Evolutionary conservation across 2,329 filamentous ascomycete genomes (phyloP).

Genomic region (Fusarium duplospermum): DNA sequence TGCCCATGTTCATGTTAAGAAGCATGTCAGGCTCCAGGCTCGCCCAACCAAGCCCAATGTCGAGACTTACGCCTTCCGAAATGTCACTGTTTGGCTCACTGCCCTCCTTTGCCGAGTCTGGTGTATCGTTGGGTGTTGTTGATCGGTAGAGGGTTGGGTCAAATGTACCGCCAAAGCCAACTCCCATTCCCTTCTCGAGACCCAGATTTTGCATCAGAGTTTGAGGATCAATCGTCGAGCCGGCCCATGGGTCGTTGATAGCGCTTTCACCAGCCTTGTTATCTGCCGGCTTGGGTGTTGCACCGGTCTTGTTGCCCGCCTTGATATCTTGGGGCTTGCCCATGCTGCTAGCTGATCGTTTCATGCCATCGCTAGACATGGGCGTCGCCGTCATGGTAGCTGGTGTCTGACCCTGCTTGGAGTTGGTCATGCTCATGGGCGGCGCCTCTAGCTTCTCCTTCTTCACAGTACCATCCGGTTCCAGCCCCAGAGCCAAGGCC

Average conservation of each 20-base stretch:
- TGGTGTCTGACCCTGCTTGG: constrained; percentile 62
- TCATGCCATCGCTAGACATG: constrained; percentile 65
- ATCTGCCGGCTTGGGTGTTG: constrained; percentile 46
- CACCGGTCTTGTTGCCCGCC: constrained; percentile 44
- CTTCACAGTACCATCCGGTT: constrained; percentile 60
- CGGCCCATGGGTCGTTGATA: constrained; percentile 50
- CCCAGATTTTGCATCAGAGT: constrained; percentile 50
- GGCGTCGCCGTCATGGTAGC: constrained; percentile 58
- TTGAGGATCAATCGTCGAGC: constrained; percentile 64
- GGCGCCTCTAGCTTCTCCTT: constrained; percentile 50
- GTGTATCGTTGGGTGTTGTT: constrained; percentile 71
- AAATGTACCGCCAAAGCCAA: constrained; percentile 57
- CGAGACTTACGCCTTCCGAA: constrained; percentile 64
- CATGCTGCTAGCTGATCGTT: constrained; percentile 60
- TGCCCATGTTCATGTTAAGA: constrained; percentile 58
- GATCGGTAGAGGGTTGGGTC: constrained; percentile 66
- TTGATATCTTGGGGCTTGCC: constrained; percentile 54
- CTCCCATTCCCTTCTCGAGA: constrained; percentile 47
- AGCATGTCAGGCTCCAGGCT: constrained; percentile 58
- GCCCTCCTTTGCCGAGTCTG: constrained; percentile 71
- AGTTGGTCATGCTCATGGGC: constrained; percentile 55
- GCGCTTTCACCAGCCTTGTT: constrained; percentile 42
- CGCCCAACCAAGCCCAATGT: constrained; percentile 65
- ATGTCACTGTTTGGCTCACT: constrained; percentile 74
- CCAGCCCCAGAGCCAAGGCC: constrained; percentile 62